Conservation (phyloP, 2,329 filamentous ascomycete species). For the Aureobasidium leucospermi region DNA sequence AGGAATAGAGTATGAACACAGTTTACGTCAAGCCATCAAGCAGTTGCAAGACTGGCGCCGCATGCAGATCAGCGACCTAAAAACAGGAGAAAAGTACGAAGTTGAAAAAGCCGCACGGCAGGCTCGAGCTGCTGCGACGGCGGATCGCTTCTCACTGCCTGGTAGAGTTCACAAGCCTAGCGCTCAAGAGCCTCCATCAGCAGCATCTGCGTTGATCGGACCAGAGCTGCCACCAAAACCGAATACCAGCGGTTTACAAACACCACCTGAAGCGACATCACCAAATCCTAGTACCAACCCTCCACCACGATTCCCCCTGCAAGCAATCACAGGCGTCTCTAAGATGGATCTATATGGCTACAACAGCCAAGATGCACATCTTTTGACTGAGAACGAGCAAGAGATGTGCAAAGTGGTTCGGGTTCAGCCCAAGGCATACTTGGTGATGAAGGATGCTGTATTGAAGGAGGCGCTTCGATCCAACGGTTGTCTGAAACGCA, state of each 20-base stretch:
- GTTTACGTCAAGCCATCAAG: constrained; percentile 77
- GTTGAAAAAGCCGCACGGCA: constrained; percentile 72
- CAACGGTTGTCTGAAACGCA: constrained; percentile 86
- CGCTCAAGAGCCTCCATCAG: constrained; percentile 61
- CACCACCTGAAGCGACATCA: constrained; percentile 28
- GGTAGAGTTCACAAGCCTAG: constrained; percentile 42
- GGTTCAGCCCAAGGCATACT: constrained; percentile 86
- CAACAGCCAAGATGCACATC: constrained; percentile 72
- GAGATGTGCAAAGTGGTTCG: constrained; percentile 80
- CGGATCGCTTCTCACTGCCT: constrained; percentile 56
- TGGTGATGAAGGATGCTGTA: constrained; percentile 91
- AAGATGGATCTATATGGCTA: constrained; percentile 66
- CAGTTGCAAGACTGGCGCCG: constrained; percentile 93
- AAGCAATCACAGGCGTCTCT: constrained; percentile 43
- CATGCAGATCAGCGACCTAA: constrained; percentile 75
- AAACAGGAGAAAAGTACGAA: constrained; percentile 87
- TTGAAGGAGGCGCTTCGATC: constrained; percentile 83
- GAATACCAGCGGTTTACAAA: constrained; percentile 31
- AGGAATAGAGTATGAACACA: constrained; percentile 83
- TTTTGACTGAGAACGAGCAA: constrained; percentile 74
- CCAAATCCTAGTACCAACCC: constrained; percentile 19
- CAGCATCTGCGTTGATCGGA: constrained; percentile 68
- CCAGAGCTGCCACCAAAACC: constrained; percentile 66
- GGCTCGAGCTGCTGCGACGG: constrained; percentile 59
- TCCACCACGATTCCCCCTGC: constrained; percentile 22